Base-by-base conservation (phyloP, 306 rosid genomes). In the Myrica gale region DNA sequence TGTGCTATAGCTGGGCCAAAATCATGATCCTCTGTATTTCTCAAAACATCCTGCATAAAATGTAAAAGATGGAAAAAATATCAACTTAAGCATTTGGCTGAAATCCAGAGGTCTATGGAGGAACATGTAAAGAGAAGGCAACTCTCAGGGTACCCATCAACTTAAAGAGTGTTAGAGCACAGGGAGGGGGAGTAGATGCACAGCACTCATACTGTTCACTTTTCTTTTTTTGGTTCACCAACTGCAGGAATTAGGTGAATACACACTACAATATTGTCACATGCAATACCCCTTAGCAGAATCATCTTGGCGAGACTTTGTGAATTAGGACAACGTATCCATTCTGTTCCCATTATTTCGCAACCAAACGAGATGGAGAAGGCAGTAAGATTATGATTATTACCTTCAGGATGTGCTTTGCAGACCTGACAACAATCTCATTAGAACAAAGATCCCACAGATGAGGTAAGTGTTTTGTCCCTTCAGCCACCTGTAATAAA, bases 401-500 rank as follows among this genome's bases (percentile, higher is more conserved):
- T 81, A 96, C 99, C 98, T 96, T 96, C 68, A 96, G 82, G 68
- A 89, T 81, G 87, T 96, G 99, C 89, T 96, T 96, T 17, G 98
- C 97, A 70, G 99, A 89, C 83, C 99, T 89, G 73, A 89, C 98
- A 60, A 91, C 89, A 84, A 96, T 92, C 85, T 96, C 99, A 85
- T 84, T 96, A 71, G 84, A 88, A 79, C 97, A 96, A 66, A 96
- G 92, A 87, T 96, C 96, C 97, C 93, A 89, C 50, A 96, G 81
- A 87, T 96, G 99, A 73, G 98, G 96, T 58, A 96, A 85, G 86
- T 92, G 98, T 79, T 83, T 90, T 63, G 98, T 96, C 79, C 99
- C 97, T 39, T 76, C 90, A 78, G 99, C 98, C 83, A 96, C 97
- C 99, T 96, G 81, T 77, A 55, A 74, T 11, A 77, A 50, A 53